Conservation (phyloP, 352 stramenopile species). For the Aphanomyces invadans region DNA sequence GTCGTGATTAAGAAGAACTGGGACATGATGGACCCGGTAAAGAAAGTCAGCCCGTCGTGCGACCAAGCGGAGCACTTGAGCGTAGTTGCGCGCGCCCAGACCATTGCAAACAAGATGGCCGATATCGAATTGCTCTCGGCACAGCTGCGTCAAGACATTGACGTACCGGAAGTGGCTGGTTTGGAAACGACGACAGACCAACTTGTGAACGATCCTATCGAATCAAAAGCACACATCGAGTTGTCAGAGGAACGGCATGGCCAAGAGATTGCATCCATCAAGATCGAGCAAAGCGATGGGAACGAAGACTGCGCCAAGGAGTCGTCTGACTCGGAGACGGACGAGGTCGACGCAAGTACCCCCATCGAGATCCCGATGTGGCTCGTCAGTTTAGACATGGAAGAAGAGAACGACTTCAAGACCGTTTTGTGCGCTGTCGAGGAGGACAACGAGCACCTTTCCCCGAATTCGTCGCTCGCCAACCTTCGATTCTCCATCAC, state of each 20-base stretch:
- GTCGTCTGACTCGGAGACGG: not conserved
- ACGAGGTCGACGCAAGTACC: not conserved
- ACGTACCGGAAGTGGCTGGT: not conserved
- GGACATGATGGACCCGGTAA: slow-evolving; percentile 6
- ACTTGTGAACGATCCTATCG: too few relatives aligned
- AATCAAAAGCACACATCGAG: not conserved
- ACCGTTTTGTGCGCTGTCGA: not conserved
- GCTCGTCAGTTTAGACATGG: slow-evolving; percentile 1
- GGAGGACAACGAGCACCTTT: not conserved
- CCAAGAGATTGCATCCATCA: too few relatives aligned
- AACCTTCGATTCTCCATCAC: slow-evolving; percentile 5
- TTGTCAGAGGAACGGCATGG: too few relatives aligned
- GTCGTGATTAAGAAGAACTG: slow-evolving; percentile 1
- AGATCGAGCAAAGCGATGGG: too few relatives aligned
- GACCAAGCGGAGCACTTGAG: not conserved
- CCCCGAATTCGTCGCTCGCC: not conserved
- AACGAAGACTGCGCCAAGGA: too few relatives aligned
- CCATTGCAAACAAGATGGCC: not conserved
- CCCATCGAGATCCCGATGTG: slow-evolving; percentile 9
- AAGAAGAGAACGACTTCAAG: slow-evolving; percentile 1
- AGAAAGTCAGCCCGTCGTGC: not conserved
- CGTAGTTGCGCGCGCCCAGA: not conserved
- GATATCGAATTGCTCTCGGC: not conserved
- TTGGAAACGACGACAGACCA: too few relatives aligned
- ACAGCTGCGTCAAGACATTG: not conserved